Percentiles rank a stretch among this genome's conserved stretches.
Conservation (phyloP, 106 monocot species). For the Chionographis japonica region DNA sequence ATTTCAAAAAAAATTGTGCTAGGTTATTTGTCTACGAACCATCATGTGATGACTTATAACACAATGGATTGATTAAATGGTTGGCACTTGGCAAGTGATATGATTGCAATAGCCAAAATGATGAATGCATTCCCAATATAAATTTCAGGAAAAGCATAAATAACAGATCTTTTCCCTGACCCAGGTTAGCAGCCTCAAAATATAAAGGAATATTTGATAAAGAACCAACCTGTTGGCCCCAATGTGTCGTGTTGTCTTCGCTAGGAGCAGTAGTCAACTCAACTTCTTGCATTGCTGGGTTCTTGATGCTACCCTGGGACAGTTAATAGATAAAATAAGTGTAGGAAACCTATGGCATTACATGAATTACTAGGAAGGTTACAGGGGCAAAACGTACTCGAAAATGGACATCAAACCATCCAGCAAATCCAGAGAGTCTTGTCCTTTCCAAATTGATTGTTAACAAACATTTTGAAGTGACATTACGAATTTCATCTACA, state of each 20-base stretch:
- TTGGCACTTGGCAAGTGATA: too few relatives aligned
- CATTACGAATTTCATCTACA: constrained; percentile 68
- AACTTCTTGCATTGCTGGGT: constrained; percentile 60
- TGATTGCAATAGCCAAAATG: too few relatives aligned
- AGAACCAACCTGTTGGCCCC: constrained; percentile 88
- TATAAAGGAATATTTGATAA: background rate
- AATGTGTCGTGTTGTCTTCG: constrained; percentile 63
- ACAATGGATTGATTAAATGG: too few relatives aligned
- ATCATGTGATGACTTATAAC: too few relatives aligned
- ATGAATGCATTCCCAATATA: too few relatives aligned
- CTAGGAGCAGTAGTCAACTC: constrained; percentile 89
- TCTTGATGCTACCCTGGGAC: constrained; percentile 58
- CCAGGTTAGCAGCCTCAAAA: background rate
- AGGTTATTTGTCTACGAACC: too few relatives aligned
- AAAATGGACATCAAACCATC: constrained; percentile 99
- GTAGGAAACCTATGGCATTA: background rate
- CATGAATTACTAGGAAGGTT: background rate
- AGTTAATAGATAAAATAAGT: background rate
- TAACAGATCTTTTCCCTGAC: background rate
- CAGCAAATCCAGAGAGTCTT: constrained; percentile 73
- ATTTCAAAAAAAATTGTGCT: too few relatives aligned
- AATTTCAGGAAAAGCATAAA: background rate
- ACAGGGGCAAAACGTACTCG: constrained; percentile 42
- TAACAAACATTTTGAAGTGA: constrained; percentile 37
- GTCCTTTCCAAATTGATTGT: constrained; percentile 46